Conservation (phyloP, 2,329 filamentous ascomycete genomes). For the Aspergillus pseudonomiae region DNA sequence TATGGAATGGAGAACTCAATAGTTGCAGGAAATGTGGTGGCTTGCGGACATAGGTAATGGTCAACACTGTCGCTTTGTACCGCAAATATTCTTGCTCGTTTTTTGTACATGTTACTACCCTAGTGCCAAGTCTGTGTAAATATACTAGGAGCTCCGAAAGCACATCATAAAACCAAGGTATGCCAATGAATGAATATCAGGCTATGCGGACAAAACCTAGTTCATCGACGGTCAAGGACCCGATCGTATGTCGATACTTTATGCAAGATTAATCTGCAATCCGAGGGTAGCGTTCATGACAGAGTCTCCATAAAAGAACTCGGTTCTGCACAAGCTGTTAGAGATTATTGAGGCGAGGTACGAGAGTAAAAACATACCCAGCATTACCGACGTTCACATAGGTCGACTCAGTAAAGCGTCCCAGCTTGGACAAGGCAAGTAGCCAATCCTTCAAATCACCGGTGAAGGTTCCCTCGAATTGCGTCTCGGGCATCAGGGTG, state of each 20-base stretch:
- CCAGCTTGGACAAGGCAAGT: constrained; percentile 39
- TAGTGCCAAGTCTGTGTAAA: too few relatives aligned
- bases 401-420: constrained; percentile 39
- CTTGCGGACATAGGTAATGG: too few relatives aligned
- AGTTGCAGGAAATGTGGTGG: too few relatives aligned
- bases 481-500: constrained; percentile 40
- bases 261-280: background rate
- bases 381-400: constrained; percentile 51
- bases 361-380: constrained; percentile 25
- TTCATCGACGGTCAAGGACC: background rate
- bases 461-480: constrained; percentile 42
- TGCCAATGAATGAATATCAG: too few relatives aligned
- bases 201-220: too few relatives aligned
- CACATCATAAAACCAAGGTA: too few relatives aligned
- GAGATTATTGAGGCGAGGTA: background rate
- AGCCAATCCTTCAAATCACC: constrained; percentile 51
- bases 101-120: too few relatives aligned
- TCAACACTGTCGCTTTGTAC: too few relatives aligned
- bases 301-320: constrained; percentile 2
- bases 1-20: too few relatives aligned
- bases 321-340: background rate
- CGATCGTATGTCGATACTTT: background rate
- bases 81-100: too few relatives aligned
- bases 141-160: too few relatives aligned
- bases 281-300: background rate